These are phyloP conservation scores for Myriangium duriaei DNA, from an alignment of 2,329 filamentous ascomycete species.

Conservation along the genomic window DNA sequence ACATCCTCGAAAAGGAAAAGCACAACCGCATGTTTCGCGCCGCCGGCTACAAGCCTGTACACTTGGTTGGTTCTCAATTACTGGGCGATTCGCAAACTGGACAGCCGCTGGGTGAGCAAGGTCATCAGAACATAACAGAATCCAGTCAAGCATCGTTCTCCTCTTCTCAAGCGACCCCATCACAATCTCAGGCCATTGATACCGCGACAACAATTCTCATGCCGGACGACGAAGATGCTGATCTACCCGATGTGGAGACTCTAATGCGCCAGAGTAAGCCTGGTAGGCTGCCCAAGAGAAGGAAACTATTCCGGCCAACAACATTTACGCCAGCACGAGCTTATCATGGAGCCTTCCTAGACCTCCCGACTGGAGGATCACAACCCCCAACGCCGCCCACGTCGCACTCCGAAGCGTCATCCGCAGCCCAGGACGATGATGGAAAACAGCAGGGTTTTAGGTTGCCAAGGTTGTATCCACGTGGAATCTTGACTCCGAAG, in stretches of 20 bases:
- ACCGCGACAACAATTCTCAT: too few relatives aligned
- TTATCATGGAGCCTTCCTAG: too few relatives aligned
- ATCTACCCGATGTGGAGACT: slow-evolving; percentile 1
- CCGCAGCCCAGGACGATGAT: background rate
- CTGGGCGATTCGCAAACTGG: slow-evolving; percentile 6
- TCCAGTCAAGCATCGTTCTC: slow-evolving; percentile 5
- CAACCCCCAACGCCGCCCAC: slow-evolving; percentile 6
- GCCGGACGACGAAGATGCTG: background rate
- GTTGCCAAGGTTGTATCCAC: background rate
- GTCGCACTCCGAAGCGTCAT: slow-evolving; percentile 1
- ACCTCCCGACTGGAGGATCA: background rate
- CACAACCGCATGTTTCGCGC: slow-evolving; percentile 32
- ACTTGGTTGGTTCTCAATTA: slow-evolving; percentile 16
- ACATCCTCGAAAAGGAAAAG: slow-evolving; percentile 31
- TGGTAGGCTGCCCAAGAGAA: slow-evolving; percentile 5
- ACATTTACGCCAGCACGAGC: slow-evolving; percentile 2
- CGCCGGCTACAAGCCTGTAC: slow-evolving; percentile 32
- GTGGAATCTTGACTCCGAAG: background rate
- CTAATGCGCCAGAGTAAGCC: background rate
- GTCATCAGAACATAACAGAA: background rate
- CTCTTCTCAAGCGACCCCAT: background rate
- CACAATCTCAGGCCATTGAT: background rate
- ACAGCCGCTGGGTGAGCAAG: background rate
- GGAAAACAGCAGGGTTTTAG: slow-evolving; percentile 1
- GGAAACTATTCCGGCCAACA: slow-evolving; percentile 3